Evolutionary conservation across 148 eudicot genomes (phyloP).

Genomic region (Rhododendron kiyosumense): DNA sequence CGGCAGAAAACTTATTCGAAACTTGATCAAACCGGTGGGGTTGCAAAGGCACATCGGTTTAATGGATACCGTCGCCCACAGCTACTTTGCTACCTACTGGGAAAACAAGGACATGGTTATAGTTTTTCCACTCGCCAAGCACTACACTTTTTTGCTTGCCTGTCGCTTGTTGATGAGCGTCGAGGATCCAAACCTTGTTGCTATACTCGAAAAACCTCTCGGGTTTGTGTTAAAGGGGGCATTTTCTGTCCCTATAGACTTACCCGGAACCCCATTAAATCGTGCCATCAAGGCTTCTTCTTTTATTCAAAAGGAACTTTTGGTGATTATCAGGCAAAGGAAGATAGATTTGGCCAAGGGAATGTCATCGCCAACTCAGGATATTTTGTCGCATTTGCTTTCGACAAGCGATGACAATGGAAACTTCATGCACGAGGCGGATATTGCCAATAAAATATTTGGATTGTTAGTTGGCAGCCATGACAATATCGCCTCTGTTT

Average conservation of each 20-base stretch:
- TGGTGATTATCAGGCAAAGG: constrained; percentile 26
- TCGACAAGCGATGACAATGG: not conserved
- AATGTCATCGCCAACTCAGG: not conserved
- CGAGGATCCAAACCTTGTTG: constrained; percentile 22
- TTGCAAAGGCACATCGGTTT: constrained; percentile 26
- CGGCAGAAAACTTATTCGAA: constrained; percentile 18
- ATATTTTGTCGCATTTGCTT: constrained; percentile 5
- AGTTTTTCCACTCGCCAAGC: constrained; percentile 17
- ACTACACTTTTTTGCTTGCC: constrained; percentile 8
- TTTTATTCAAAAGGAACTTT: constrained; percentile 21
- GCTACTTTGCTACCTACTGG: constrained; percentile 26
- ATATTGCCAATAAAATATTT: not conserved
- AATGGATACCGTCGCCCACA: constrained; percentile 34
- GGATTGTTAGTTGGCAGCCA: not conserved
- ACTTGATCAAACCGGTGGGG: constrained; percentile 31
- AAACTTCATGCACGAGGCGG: not conserved
- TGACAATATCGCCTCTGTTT: not conserved
- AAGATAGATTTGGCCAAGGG: constrained; percentile 17
- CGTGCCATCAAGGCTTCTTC: constrained; percentile 33
- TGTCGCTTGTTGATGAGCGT: constrained; percentile 11
- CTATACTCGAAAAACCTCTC: constrained; percentile 16
- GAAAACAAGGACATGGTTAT: constrained; percentile 14
- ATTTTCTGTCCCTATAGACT: constrained; percentile 20
- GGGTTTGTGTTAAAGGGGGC: constrained; percentile 20
- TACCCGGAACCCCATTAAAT: constrained; percentile 37